Percentiles rank a stretch among this genome's conserved stretches.
phyloP scores from a whole-genome alignment of 2,329 filamentous ascomycete species.

The Xenoacremonium recifei region DNA sequence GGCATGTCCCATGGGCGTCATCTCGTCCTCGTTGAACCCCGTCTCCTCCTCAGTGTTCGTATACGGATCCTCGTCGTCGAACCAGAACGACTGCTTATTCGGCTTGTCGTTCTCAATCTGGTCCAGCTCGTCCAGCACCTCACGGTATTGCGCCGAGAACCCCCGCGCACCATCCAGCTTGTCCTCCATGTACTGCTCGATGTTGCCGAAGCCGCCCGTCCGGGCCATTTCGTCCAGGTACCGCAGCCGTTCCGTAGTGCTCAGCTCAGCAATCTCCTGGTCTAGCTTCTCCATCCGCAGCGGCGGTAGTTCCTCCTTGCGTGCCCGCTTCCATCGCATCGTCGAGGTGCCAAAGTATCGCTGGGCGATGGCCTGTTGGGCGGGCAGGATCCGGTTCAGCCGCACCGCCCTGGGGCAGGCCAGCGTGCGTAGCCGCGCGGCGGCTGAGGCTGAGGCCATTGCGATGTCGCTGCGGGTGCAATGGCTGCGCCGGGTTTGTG shows the following conservation, averaged over 20 bases:
- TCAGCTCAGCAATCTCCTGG: conserved; percentile 26
- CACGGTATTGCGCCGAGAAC: conserved; percentile 31
- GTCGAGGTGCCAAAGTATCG: conserved; percentile 32
- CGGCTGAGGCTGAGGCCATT: conserved; percentile 40
- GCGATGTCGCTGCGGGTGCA: conserved; percentile 21
- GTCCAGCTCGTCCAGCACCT: conserved; percentile 31
- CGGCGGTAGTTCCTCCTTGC: conserved; percentile 21
- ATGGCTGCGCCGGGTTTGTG: conserved; percentile 20
- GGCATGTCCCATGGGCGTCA: conserved; percentile 77
- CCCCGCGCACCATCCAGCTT: conserved; percentile 27
- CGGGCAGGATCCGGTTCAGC: conserved; percentile 19
- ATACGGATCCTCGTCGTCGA: conserved; percentile 48
- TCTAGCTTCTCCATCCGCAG: conserved; percentile 32
- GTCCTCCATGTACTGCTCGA: conserved; percentile 31
- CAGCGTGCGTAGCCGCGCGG: conserved; percentile 35
- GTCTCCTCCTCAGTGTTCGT: conserved; percentile 52
- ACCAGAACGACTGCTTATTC: conserved; percentile 46
- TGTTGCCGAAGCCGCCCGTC: conserved; percentile 30
- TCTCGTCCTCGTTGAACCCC: conserved; percentile 77
- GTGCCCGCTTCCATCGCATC: conserved; percentile 25
- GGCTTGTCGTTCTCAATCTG: conserved; percentile 29
- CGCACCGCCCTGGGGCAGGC: conserved; percentile 31
- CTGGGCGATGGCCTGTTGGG: conserved; percentile 21
- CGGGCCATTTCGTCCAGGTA: conserved; percentile 36
- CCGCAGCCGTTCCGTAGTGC: conserved; percentile 31